These are phyloP conservation scores for Linnemannia elongata DNA, from an alignment of 192 early-diverging fungal species.

Conservation along the genomic window DNA sequence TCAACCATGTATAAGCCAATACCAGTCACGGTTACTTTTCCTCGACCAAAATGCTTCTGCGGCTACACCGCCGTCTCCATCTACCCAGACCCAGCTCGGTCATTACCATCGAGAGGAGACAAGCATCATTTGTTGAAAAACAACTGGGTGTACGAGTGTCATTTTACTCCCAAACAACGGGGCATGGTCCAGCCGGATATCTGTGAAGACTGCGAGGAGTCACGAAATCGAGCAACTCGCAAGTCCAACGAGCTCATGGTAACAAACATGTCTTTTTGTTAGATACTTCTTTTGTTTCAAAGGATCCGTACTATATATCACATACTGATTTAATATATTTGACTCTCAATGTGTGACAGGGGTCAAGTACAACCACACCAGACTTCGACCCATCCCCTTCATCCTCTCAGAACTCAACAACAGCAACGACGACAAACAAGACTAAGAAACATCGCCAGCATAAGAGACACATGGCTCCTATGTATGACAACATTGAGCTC, in stretches of 20 bases:
- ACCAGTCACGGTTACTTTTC: background rate
- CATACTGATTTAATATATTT: too few species aligned
- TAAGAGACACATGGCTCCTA: background rate
- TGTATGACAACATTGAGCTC: background rate
- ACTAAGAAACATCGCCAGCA: background rate
- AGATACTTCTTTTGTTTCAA: too few species aligned
- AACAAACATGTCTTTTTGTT: too few species aligned
- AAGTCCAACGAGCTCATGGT: too few species aligned
- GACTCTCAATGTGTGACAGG: too few species aligned
- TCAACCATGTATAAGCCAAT: background rate
- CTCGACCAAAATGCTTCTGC: slow-evolving; percentile 29
- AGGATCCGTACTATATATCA: too few species aligned
- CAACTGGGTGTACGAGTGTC: slow-evolving; percentile 37
- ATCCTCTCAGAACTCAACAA: background rate
- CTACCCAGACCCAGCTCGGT: background rate
- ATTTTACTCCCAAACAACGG: slow-evolving; percentile 8
- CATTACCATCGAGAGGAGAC: background rate
- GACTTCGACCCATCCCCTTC: too few species aligned
- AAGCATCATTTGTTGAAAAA: background rate
- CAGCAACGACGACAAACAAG: background rate
- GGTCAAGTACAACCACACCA: too few species aligned
- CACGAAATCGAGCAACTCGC: background rate
- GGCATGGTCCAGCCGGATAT: slow-evolving; percentile 16
- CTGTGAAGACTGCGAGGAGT: slow-evolving; percentile 1
- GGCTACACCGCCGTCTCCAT: slow-evolving; percentile 9